phyloP scores from a whole-genome alignment of 1,139 yeast species.

The Eremothecium coryli region DNA sequence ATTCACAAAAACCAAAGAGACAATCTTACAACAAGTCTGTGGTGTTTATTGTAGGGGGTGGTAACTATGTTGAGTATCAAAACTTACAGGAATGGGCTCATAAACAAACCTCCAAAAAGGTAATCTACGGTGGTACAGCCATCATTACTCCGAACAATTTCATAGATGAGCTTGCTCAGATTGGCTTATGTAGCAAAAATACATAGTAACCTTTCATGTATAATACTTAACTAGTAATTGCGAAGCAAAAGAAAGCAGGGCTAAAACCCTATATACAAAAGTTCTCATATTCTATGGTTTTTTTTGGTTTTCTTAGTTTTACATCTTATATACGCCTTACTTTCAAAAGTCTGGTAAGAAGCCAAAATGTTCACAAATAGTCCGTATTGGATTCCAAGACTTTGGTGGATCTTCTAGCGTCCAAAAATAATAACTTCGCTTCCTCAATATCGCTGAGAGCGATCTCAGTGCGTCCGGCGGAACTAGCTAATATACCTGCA shows the following conservation, averaged over 20 bases:
- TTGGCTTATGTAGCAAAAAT: slow-evolving; percentile 1
- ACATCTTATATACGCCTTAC: too few relatives aligned
- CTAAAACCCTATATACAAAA: slow-evolving; percentile 32
- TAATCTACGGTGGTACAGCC: slow-evolving; percentile 79
- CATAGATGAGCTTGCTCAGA: slow-evolving; percentile 52
- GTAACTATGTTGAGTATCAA: slow-evolving; percentile 87
- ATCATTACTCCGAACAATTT: slow-evolving; percentile 73
- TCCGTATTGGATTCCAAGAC: slow-evolving; percentile 45
- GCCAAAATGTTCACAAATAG: slow-evolving; percentile 24
- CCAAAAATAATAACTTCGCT: slow-evolving; percentile 76
- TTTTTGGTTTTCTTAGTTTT: too few relatives aligned
- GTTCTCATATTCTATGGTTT: slow-evolving; percentile 5
- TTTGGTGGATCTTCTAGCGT: slow-evolving; percentile 75
- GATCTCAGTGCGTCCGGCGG: slow-evolving; percentile 66
- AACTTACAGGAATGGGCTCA: slow-evolving; percentile 85
- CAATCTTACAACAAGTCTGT: slow-evolving; percentile 71
- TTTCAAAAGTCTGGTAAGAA: too few relatives aligned
- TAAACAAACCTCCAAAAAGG: slow-evolving; percentile 30
- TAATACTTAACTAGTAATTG: too few relatives aligned
- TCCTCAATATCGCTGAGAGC: slow-evolving; percentile 70
- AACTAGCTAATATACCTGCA: slow-evolving; percentile 70
- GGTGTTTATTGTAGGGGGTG: slow-evolving; percentile 94
- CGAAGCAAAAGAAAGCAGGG: too few relatives aligned
- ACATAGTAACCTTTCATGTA: too few relatives aligned
- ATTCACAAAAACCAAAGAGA: slow-evolving; percentile 80